A percentile compares a stretch with the other conserved stretches of the same genome.
Conservation (phyloP, 2,329 filamentous ascomycete genomes). For the Colletotrichum costaricense region DNA sequence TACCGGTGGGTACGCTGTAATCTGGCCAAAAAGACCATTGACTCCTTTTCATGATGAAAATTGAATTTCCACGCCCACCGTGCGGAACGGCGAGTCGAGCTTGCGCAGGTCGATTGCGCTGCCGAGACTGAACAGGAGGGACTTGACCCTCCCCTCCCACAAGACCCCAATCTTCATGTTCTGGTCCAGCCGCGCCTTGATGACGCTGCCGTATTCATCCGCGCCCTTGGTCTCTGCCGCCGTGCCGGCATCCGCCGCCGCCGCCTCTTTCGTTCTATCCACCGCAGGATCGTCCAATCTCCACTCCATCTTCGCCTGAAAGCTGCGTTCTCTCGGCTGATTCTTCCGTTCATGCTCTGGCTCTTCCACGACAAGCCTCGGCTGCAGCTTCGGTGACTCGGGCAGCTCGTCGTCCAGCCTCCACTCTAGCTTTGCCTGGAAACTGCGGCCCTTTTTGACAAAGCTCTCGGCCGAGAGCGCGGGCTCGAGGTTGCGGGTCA, state of each 20-base stretch:
- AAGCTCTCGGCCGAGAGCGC: constrained; percentile 35
- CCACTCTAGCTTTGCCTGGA: constrained; percentile 63
- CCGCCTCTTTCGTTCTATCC: constrained; percentile 40
- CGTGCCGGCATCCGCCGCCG: constrained; percentile 23
- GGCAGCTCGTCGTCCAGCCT: constrained; percentile 50
- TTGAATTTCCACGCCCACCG: constrained; percentile 82
- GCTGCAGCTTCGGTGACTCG: constrained; percentile 12
- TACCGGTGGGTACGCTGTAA: background rate
- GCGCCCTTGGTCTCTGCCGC: constrained; percentile 50
- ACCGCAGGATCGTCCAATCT: constrained; percentile 50
- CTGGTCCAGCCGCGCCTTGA: constrained; percentile 92
- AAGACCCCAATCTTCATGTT: constrained; percentile 86
- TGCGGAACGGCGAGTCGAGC: constrained; percentile 81
- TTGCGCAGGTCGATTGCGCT: constrained; percentile 84
- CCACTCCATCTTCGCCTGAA: constrained; percentile 66
- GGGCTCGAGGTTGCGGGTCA: constrained; percentile 21
- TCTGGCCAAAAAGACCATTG: background rate
- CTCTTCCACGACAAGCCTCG: background rate
- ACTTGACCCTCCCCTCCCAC: constrained; percentile 95
- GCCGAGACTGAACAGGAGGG: constrained; percentile 90
- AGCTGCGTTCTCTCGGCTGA: constrained; percentile 54
- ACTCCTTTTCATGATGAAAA: constrained; percentile 75
- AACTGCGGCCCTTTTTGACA: constrained; percentile 52
- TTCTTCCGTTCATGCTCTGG: background rate
- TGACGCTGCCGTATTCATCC: constrained; percentile 82